A percentile compares a stretch with the other conserved stretches of the same genome.
phyloP scores from a whole-genome alignment of 257 asterid genomes.

The Ajuga chamaepitys region DNA sequence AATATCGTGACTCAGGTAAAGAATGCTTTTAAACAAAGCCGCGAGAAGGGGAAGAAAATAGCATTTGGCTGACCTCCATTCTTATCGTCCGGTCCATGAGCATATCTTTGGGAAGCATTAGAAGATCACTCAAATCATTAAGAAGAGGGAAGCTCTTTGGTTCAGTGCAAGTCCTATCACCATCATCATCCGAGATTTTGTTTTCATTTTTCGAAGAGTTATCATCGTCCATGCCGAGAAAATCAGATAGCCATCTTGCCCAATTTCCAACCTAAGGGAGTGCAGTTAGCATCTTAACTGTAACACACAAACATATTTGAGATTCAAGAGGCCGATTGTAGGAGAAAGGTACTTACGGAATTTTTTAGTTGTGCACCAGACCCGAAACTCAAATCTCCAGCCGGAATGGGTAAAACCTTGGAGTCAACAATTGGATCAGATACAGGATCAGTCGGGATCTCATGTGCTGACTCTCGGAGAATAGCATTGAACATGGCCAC shows the following conservation, averaged over 20 bases:
- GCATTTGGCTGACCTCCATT: slow-evolving; percentile 56
- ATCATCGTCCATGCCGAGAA: slow-evolving; percentile 47
- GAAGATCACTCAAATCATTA: slow-evolving; percentile 75
- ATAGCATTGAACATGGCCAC: slow-evolving; percentile 97
- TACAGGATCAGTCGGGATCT: slow-evolving; percentile 97
- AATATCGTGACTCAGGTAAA: not conserved
- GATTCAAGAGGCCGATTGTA: not conserved
- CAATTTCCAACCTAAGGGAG: slow-evolving; percentile 74
- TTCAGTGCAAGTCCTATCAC: slow-evolving; percentile 25
- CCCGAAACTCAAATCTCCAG: slow-evolving; percentile 95
- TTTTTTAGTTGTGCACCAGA: slow-evolving; percentile 95
- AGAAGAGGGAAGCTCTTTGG: slow-evolving; percentile 68
- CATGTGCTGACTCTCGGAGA: slow-evolving; percentile 91
- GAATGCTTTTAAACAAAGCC: not conserved
- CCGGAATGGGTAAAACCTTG: slow-evolving; percentile 93
- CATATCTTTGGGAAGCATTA: slow-evolving; percentile 98
- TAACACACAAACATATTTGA: not conserved
- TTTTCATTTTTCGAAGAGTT: slow-evolving; percentile 21
- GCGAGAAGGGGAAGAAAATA: not conserved
- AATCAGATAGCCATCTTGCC: slow-evolving; percentile 67
- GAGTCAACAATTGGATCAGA: slow-evolving; percentile 97
- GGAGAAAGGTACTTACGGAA: slow-evolving; percentile 43
- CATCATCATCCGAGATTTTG: slow-evolving; percentile 25
- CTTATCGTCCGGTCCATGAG: slow-evolving; percentile 74
- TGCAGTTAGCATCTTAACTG: slow-evolving; percentile 10